A percentile compares a stretch with the other conserved stretches of the same genome.
Evolutionary conservation across 2,329 filamentous ascomycete species (phyloP).

Genomic region (Colletotrichum limetticola): DNA sequence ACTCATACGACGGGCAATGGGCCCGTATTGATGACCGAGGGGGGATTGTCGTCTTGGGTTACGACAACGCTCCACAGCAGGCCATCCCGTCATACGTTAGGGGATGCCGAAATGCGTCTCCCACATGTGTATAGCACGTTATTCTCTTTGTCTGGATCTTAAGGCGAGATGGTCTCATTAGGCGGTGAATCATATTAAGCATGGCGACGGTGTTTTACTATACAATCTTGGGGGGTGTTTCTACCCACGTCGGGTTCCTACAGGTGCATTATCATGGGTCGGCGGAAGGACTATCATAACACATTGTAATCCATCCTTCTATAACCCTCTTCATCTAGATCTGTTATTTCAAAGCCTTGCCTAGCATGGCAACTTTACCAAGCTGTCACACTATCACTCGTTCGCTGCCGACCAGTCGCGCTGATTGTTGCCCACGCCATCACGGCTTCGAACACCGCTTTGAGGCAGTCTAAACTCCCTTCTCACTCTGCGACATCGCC

Average conservation of each 20-base stretch:
- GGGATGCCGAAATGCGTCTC: constrained; percentile 21
- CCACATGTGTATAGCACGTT: constrained; percentile 21
- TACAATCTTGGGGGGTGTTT: constrained; percentile 1
- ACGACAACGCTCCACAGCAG: constrained; percentile 34
- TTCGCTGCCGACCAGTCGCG: neutral
- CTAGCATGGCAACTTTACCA: neutral
- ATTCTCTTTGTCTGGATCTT: neutral
- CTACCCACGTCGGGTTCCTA: neutral
- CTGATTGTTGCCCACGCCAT: neutral
- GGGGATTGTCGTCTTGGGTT: neutral
- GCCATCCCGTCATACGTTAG: constrained; percentile 46
- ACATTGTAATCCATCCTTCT: constrained; percentile 25
- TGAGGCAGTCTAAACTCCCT: neutral
- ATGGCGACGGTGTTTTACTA: constrained; percentile 33
- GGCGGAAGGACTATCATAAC: constrained; percentile 18
- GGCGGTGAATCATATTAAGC: constrained; percentile 16
- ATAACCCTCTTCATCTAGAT: constrained; percentile 11
- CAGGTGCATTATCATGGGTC: constrained; percentile 24
- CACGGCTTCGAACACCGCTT: neutral
- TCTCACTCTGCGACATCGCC: neutral
- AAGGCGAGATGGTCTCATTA: neutral
- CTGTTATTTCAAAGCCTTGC: neutral
- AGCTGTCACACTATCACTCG: neutral
- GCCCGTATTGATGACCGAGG: constrained; percentile 11
- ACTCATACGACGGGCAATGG: constrained; percentile 28